Base-by-base conservation (phyloP, 176 grass and related monocot species). In the Typha latifolia region DNA sequence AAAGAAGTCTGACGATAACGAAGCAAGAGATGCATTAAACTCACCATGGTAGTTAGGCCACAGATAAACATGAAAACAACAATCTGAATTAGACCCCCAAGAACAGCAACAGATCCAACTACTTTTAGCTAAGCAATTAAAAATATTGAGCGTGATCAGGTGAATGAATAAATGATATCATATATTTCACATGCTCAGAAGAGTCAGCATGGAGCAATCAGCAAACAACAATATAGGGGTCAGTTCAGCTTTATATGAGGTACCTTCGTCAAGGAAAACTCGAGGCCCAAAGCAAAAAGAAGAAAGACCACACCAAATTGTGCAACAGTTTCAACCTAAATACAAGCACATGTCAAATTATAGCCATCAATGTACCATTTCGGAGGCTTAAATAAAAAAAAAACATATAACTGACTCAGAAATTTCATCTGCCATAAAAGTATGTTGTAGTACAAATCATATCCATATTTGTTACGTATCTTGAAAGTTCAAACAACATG, bases 231-330 rank as follows among this genome's bases (percentile, higher is more conserved):
- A 18, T 8, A 37, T 37, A 37, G 34, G 34, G 34, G 34, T 3
- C 9, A 11, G 9, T 52, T 24, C 32, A 43, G 53, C 64, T n/a
- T 55, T 4, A 6, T 37, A 37, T 15, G 37, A 12, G 48, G 47
- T 87, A 99, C 89, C 89, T 99, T 99, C 68, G 94, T 70, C 52
- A 90, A 50, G 49, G 95, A 99, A 87, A 99, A 99, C 47, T 99
- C 95, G 15, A 99, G 95, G 62, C 95, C 95, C 50, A 99, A 78
- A 64, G 95, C 95, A 27, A 99, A 99, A 70, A 99, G 95, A 65
- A 99, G 95, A 93, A 99, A 99, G 13, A 94, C 89, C 52, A 99
- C 95, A 76, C 95, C 95, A 87, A 99, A 99, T 4, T 99, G 95
- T 53, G 95, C 95, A 84, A 99, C 85, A 55, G 95, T 99, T 76